Base-by-base conservation (phyloP, 768 basidiomycete species). In the Collybiopsis confluens region DNA sequence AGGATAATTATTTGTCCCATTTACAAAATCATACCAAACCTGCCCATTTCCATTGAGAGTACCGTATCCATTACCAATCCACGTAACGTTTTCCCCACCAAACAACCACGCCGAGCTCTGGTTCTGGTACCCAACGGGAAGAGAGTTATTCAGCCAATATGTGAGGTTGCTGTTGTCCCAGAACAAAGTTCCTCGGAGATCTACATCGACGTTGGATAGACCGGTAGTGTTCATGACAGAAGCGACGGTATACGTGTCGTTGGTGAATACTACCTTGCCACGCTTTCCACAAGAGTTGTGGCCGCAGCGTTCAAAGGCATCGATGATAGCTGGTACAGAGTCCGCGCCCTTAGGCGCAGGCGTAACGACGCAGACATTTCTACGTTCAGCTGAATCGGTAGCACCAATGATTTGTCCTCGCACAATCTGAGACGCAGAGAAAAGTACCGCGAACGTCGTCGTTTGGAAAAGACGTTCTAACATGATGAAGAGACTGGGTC, bases 21-120 rank as follows among this genome's bases (percentile, higher is more conserved):
- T 48, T 21, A 35, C 35, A 33, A 48, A 45, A 24, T 58, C 56
- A 5, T 45, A 70, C 73, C 74, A 75, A 1, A 69, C 61, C 53
- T 74, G 71, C 15, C 74, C 74, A 38, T 73, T 73, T 4, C 73
- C 73, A 53, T 72, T 67, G 45, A 75, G 70, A 3, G 73, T 73
- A 20, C 74, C 70, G 21, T 56, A 58, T 3, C 64, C 70, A 55
- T 69, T 60, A 2, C 70, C 70, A 33, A 61, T 55, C 52, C 67
- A 67, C 15, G 56, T 59, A 21, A 70, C 51, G 36, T 60, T 63
- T 37, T 64, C 54, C 1, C 74, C 74, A 11, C 66, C 69, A 38
- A 73, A 65, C 51, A 70, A 61, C 69, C 68, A 73, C 5, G 68
- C 73, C 6, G 71, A 64, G 23, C 62, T 67, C 58, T 68, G 67